phyloP scores from a whole-genome alignment of 305 asterid species.

The Fraxinus paxiana region DNA sequence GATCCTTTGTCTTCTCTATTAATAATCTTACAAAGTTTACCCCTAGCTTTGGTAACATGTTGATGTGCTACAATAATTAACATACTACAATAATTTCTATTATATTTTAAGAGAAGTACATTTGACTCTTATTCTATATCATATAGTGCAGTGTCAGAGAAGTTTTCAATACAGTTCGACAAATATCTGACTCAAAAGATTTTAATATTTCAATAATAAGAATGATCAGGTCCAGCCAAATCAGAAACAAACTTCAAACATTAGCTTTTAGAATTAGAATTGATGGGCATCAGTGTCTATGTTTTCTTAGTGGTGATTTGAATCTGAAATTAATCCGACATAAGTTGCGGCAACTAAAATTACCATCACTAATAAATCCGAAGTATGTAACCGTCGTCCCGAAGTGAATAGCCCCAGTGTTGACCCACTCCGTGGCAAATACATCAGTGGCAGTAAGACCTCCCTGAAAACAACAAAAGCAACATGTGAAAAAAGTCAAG shows the following conservation, averaged over 20 bases:
- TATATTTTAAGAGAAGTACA: neutral
- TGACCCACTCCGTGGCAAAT: constrained; percentile 95
- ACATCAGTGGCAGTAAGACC: constrained; percentile 97
- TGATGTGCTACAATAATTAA: neutral
- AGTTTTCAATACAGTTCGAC: neutral
- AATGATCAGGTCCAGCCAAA: constrained; percentile 8
- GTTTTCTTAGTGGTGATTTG: neutral
- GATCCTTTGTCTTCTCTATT: neutral
- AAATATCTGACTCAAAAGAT: neutral
- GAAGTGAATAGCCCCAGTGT: constrained; percentile 88
- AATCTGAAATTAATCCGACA: constrained; percentile 7
- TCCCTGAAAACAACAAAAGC: constrained; percentile 52
- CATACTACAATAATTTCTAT: neutral
- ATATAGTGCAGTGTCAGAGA: neutral
- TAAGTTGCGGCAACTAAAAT: constrained; percentile 22
- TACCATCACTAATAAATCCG: constrained; percentile 96
- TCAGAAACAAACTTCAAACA: constrained; percentile 14
- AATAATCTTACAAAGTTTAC: neutral
- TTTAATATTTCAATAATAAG: neutral
- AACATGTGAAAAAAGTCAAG: neutral
- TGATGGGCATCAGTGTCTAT: constrained; percentile 12
- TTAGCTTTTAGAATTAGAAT: constrained; percentile 6
- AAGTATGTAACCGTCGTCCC: constrained; percentile 91
- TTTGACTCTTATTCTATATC: neutral
- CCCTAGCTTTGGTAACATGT: neutral